Conservation (phyloP, 352 stramenopile species). For the Pythium myriotylum region DNA sequence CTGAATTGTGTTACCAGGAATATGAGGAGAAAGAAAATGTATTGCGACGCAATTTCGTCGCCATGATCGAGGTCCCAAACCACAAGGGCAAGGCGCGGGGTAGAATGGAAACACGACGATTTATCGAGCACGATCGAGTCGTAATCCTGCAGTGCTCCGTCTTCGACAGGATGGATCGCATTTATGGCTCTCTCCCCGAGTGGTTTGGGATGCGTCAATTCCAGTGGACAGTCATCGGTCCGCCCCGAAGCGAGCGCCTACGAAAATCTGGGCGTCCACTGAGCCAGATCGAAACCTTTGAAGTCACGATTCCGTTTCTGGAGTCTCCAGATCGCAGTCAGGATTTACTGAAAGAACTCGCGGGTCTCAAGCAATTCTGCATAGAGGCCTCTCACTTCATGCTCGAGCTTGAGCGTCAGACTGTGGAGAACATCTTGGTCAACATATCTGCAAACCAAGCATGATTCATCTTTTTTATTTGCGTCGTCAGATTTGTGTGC, state of each 20-base stretch:
- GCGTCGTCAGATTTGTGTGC: not conserved
- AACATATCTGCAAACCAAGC: not conserved
- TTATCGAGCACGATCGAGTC: conserved; percentile 5
- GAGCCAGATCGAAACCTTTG: conserved; percentile 11
- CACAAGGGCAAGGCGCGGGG: conserved; percentile 1
- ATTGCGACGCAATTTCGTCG: not conserved
- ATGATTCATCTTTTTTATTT: not conserved
- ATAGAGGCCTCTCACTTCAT: not conserved
- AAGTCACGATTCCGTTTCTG: conserved; percentile 1
- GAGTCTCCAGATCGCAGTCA: not conserved
- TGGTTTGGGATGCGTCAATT: conserved; percentile 5
- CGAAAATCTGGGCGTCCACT: not conserved
- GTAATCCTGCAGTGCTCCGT: conserved; percentile 9
- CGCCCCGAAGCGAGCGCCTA: conserved; percentile 2
- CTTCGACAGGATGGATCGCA: not conserved
- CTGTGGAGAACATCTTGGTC: conserved; percentile 13
- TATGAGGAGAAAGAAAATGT: not conserved
- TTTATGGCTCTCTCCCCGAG: not conserved
- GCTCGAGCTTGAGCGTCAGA: conserved; percentile 2
- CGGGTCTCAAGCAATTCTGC: not conserved
- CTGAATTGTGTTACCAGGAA: conserved; percentile 3
- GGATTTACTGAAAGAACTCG: not conserved
- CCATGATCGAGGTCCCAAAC: not conserved
- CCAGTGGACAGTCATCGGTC: conserved; percentile 9
- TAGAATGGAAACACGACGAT: conserved; percentile 6